These are phyloP conservation scores for Botrytis medusae DNA, from an alignment of 2,329 filamentous ascomycete genomes.

Conservation along the genomic window DNA sequence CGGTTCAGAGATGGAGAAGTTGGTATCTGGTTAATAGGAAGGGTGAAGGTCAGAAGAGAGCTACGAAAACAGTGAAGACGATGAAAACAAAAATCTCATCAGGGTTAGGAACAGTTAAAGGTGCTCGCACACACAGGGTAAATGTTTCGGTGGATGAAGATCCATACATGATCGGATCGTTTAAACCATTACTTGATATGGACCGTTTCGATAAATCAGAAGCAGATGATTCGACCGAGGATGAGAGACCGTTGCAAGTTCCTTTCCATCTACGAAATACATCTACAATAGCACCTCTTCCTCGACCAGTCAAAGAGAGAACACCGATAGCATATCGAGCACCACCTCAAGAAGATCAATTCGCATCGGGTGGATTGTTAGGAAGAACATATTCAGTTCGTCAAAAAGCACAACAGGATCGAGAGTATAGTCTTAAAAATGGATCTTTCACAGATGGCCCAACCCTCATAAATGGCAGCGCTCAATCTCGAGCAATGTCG, in stretches of 20 bases:
- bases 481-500: slow-evolving; percentile 35
- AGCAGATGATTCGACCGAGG: slow-evolving; percentile 31
- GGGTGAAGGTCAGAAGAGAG: slow-evolving; percentile 42
- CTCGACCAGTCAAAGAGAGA: slow-evolving; percentile 18
- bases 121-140: slow-evolving; percentile 22
- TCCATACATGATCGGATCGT: slow-evolving; percentile 65
- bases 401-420: slow-evolving; percentile 40
- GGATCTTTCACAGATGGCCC: slow-evolving; percentile 56
- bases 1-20: slow-evolving; percentile 80
- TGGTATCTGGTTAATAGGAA: slow-evolving; percentile 83
- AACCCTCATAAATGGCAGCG: slow-evolving; percentile 52
- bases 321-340: slow-evolving; percentile 34
- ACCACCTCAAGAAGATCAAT: slow-evolving; percentile 40
- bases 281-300: slow-evolving; percentile 21
- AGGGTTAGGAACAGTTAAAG: slow-evolving; percentile 36
- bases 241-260: slow-evolving; percentile 35
- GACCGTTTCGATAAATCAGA: slow-evolving; percentile 49
- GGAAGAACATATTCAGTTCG: slow-evolving; percentile 51
- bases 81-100: slow-evolving; percentile 12
- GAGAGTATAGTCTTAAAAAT: slow-evolving; percentile 32
- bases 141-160: slow-evolving; percentile 49
- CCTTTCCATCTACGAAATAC: slow-evolving; percentile 39
- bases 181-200: slow-evolving; percentile 66
- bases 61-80: slow-evolving; percentile 32
- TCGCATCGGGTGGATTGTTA: slow-evolving; percentile 48